Evolutionary conservation across 768 basidiomycete genomes (phyloP).

Genomic region (Boletus edulis): DNA sequence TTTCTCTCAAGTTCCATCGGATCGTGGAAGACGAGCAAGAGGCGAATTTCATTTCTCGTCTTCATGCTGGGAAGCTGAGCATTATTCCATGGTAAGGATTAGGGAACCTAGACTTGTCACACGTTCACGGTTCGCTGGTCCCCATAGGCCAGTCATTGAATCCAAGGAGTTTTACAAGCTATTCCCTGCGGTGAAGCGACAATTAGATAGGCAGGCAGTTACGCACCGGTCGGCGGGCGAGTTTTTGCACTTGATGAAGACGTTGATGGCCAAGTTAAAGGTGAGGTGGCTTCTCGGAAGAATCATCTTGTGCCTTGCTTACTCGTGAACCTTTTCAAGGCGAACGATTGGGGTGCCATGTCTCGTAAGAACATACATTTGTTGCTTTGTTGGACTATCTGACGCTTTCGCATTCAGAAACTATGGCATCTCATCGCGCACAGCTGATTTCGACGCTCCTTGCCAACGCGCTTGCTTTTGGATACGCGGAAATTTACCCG

Average conservation of each 20-base stretch:
- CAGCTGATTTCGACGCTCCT: slow-evolving; percentile 42
- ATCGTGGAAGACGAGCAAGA: slow-evolving; percentile 64
- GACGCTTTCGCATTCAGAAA: slow-evolving; percentile 34
- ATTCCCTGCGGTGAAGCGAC: slow-evolving; percentile 46
- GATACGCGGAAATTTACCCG: slow-evolving; percentile 44
- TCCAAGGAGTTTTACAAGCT: slow-evolving; percentile 57
- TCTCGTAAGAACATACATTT: slow-evolving; percentile 43
- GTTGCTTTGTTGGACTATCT: neutral
- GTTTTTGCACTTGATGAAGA: slow-evolving; percentile 57
- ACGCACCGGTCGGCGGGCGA: slow-evolving; percentile 52
- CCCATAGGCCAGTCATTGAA: slow-evolving; percentile 53
- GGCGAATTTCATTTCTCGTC: slow-evolving; percentile 58
- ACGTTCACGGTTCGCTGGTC: neutral
- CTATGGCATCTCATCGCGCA: slow-evolving; percentile 46
- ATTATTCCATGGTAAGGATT: slow-evolving; percentile 54
- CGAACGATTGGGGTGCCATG: slow-evolving; percentile 63
- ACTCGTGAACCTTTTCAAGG: slow-evolving; percentile 30
- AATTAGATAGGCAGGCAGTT: slow-evolving; percentile 45
- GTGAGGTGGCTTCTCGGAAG: slow-evolving; percentile 23
- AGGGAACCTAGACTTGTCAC: neutral
- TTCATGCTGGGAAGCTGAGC: slow-evolving; percentile 52
- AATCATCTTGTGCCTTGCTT: neutral
- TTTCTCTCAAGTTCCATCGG: slow-evolving; percentile 54
- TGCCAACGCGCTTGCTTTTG: slow-evolving; percentile 46
- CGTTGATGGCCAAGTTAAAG: slow-evolving; percentile 69